phyloP scores from a whole-genome alignment of 768 basidiomycete species.

The Lactarius sanguifluus region DNA sequence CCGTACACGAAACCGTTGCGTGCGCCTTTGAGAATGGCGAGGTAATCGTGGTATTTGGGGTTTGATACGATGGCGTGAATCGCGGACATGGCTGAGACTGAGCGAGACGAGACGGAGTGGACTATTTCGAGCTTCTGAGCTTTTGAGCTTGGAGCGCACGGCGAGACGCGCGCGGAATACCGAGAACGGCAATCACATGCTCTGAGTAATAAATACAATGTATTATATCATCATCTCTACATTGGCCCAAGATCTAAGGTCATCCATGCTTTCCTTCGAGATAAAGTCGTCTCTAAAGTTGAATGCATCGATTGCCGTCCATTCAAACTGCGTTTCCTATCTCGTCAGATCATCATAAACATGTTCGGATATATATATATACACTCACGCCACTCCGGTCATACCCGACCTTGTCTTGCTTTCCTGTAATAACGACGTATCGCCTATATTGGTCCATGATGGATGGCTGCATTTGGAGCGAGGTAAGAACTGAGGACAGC shows the following conservation, averaged over 20 bases:
- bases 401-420: conserved; percentile 34
- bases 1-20: conserved; percentile 90
- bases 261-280: conserved; percentile 27
- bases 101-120: background rate
- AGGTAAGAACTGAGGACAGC: conserved; percentile 35
- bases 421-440: conserved; percentile 56
- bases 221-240: conserved; percentile 16
- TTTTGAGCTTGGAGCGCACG: conserved; percentile 2
- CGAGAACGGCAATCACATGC: conserved; percentile 22
- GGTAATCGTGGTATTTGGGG: conserved; percentile 84
- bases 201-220: background rate
- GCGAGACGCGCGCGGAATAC: background rate
- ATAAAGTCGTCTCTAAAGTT: conserved; percentile 62
- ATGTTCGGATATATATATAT: conserved; percentile 3
- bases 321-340: conserved; percentile 50
- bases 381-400: conserved; percentile 50
- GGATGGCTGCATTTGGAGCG: conserved; percentile 61
- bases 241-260: conserved; percentile 17
- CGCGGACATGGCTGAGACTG: conserved; percentile 31
- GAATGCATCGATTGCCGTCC: conserved; percentile 45
- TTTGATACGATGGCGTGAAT: conserved; percentile 47
- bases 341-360: conserved; percentile 20
- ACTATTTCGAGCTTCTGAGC: background rate
- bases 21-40: conserved; percentile 93
- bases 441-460: conserved; percentile 64